Percentiles rank a stretch among this genome's conserved stretches.
These are phyloP conservation scores for Aspergillus fructus DNA, from an alignment of 2,329 filamentous ascomycete genomes.

Conservation along the genomic window DNA sequence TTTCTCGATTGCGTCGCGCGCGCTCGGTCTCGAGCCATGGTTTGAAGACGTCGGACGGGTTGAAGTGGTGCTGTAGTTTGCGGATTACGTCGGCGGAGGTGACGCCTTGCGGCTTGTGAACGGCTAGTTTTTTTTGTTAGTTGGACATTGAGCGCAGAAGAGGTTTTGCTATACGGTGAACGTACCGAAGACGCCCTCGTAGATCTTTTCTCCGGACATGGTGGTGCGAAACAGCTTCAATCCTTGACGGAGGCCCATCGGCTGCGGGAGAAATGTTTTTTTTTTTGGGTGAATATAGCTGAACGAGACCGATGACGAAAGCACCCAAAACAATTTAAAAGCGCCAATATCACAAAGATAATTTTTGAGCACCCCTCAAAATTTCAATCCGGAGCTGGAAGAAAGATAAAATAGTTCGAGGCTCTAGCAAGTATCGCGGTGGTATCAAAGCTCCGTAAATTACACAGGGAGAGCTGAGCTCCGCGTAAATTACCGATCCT, in stretches of 20 bases:
- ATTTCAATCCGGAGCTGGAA: not conserved
- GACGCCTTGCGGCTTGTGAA: slow-evolving; percentile 86
- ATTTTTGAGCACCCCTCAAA: not conserved
- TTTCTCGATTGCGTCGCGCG: slow-evolving; percentile 56
- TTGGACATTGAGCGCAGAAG: not conserved
- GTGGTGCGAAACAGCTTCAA: slow-evolving; percentile 33
- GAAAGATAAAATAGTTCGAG: not conserved
- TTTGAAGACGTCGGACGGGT: slow-evolving; percentile 74
- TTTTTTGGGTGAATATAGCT: not conserved
- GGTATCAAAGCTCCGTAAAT: not conserved
- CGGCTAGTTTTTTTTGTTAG: slow-evolving; percentile 55
- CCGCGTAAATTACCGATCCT: slow-evolving; percentile 2
- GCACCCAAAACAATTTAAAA: not conserved
- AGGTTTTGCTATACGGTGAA: not conserved
- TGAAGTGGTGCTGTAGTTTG: slow-evolving; percentile 81
- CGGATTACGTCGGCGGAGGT: slow-evolving; percentile 90
- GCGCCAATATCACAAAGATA: not conserved
- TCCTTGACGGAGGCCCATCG: slow-evolving; percentile 32
- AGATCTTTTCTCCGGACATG: slow-evolving; percentile 49
- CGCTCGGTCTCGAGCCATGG: slow-evolving; percentile 70
- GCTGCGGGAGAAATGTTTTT: slow-evolving; percentile 11
- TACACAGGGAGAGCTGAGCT: not conserved
- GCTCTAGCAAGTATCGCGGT: not conserved
- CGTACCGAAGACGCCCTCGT: slow-evolving; percentile 52
- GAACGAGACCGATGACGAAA: not conserved